Evolutionary conservation across 257 asterid species (phyloP).

Genomic region (Asclepias syriaca): DNA sequence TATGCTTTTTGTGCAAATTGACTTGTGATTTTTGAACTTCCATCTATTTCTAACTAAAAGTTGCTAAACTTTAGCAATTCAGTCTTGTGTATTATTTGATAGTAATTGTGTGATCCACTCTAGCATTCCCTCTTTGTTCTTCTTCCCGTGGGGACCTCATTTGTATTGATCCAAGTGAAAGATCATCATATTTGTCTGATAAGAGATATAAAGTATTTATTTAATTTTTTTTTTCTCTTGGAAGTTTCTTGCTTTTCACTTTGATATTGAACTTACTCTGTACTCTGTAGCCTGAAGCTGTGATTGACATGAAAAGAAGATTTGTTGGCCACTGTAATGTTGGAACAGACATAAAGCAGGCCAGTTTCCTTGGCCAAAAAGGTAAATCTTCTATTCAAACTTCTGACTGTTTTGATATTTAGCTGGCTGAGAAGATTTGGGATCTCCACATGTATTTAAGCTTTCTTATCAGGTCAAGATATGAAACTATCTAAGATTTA

Average conservation of each 20-base stretch:
- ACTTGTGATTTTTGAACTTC: background rate
- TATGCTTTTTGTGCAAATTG: background rate
- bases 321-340: constrained; percentile 89
- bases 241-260: constrained; percentile 1
- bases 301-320: constrained; percentile 85
- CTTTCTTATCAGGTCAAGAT: background rate
- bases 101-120: background rate
- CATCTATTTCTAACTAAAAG: background rate
- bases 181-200: background rate
- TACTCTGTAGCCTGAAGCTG: constrained; percentile 67
- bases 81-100: background rate
- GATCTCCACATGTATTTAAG: background rate
- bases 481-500: background rate
- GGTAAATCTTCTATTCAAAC: constrained; percentile 42
- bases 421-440: background rate
- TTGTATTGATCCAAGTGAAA: background rate
- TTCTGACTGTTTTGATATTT: constrained; percentile 7
- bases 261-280: constrained; percentile 14
- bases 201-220: background rate
- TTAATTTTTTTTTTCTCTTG: background rate
- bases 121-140: background rate
- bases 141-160: background rate
- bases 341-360: constrained; percentile 96
- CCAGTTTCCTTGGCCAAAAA: constrained; percentile 90
- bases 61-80: background rate